A percentile compares a stretch with the other conserved stretches of the same genome.
These are phyloP conservation scores for Sclerotinia spermophila DNA, from an alignment of 2,329 filamentous ascomycete genomes.

Conservation along the genomic window DNA sequence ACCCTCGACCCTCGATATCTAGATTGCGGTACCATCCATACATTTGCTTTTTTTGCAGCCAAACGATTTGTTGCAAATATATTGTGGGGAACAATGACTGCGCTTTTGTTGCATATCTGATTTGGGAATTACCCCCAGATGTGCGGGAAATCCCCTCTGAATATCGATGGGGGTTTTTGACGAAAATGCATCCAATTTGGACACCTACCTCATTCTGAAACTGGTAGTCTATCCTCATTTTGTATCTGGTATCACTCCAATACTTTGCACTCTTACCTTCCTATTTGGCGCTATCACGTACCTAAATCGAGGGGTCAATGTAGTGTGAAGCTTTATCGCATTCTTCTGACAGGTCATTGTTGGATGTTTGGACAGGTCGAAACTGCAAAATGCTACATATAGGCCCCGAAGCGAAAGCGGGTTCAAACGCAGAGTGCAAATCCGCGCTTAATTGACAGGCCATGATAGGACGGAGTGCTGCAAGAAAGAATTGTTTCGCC, in stretches of 20 bases:
- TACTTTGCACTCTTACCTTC: not conserved
- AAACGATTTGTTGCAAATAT: not conserved
- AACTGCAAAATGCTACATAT: not conserved
- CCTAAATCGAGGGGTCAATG: not conserved
- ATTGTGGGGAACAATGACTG: not conserved
- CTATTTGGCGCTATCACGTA: not conserved
- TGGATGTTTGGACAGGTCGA: not conserved
- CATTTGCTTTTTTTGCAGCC: no score
- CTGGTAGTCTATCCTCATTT: not conserved
- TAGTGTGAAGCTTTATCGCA: not conserved
- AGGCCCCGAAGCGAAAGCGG: not conserved
- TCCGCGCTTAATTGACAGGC: not conserved
- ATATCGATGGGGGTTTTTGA: no score
- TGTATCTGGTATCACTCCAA: not conserved
- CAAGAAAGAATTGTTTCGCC: not conserved
- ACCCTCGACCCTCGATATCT: no score
- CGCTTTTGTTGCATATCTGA: not conserved
- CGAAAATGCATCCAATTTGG: no score
- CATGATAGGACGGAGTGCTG: not conserved
- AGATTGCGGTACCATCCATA: no score
- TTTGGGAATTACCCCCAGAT: not conserved
- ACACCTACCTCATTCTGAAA: not conserved
- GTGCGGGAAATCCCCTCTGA: not conserved
- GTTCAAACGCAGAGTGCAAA: not conserved
- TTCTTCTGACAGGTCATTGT: not conserved